These are phyloP conservation scores for Quercus lobata DNA, from an alignment of 331 rosid species.

Conservation along the genomic window DNA sequence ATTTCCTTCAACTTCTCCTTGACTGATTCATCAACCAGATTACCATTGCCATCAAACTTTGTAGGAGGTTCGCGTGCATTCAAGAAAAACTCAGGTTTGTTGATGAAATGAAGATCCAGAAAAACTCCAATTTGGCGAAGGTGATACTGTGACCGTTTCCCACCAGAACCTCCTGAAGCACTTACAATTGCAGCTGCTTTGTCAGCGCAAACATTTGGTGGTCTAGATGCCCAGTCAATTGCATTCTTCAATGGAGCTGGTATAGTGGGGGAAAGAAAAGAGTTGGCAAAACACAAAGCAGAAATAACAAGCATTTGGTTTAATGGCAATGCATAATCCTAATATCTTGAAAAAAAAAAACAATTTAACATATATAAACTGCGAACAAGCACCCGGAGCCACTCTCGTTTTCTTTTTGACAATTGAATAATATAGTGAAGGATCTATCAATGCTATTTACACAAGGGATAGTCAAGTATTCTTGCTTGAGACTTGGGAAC, in stretches of 20 bases:
- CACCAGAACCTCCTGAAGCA: slow-evolving; percentile 59
- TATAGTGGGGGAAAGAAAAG: neutral
- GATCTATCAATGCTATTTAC: neutral
- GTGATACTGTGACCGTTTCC: slow-evolving; percentile 57
- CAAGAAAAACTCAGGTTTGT: slow-evolving; percentile 62
- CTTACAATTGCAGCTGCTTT: slow-evolving; percentile 65
- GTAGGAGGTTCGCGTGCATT: slow-evolving; percentile 49
- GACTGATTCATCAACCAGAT: slow-evolving; percentile 45
- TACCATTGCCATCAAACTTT: slow-evolving; percentile 51
- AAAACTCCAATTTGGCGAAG: slow-evolving; percentile 78
- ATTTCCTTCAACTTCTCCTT: slow-evolving; percentile 35
- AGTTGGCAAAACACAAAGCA: neutral
- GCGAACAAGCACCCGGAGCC: neutral
- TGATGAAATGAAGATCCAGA: slow-evolving; percentile 71
- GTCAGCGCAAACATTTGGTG: slow-evolving; percentile 70
- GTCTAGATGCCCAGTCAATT: slow-evolving; percentile 75
- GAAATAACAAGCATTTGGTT: neutral
- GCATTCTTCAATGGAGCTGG: slow-evolving; percentile 78
- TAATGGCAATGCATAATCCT: neutral
- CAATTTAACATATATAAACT: neutral
- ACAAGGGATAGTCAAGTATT: no score
- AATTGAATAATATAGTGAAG: neutral
- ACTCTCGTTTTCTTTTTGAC: neutral
- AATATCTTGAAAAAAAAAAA: neutral
- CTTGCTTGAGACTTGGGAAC: no score